Conservation (phyloP, 805 yeast genomes). For the Cyberlindnera saturnus region DNA sequence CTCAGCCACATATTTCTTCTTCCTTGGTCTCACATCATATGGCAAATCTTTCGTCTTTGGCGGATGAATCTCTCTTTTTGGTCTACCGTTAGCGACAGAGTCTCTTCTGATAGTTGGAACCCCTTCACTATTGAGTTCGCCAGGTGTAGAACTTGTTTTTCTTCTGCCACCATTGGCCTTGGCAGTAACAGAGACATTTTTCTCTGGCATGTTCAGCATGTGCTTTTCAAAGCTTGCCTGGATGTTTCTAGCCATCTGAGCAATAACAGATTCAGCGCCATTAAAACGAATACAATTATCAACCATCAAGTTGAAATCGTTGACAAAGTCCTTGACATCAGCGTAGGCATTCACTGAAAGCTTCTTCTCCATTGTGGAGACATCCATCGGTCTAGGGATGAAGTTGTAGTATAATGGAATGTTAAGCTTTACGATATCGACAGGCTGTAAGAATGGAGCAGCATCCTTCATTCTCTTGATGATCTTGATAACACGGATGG, state of each 20-base stretch:
- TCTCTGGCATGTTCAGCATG: constrained; percentile 83
- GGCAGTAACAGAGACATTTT: constrained; percentile 30
- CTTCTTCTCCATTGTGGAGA: constrained; percentile 84
- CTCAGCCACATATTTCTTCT: constrained; percentile 87
- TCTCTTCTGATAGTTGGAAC: constrained; percentile 70
- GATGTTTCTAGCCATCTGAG: constrained; percentile 87
- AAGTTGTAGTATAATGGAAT: constrained; percentile 87
- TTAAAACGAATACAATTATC: constrained; percentile 77
- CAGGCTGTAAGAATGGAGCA: constrained; percentile 82
- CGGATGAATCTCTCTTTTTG: constrained; percentile 94
- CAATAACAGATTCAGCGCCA: constrained; percentile 75
- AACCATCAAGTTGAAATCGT: constrained; percentile 82
- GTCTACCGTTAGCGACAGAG: constrained; percentile 67
- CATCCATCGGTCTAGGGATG: constrained; percentile 87
- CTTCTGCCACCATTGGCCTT: constrained; percentile 16
- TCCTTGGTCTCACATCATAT: constrained; percentile 83
- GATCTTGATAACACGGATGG: constrained; percentile 72
- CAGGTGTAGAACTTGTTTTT: constrained; percentile 22
- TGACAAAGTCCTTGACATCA: constrained; percentile 58
- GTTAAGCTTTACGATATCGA: constrained; percentile 80
- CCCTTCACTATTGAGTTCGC: constrained; percentile 35
- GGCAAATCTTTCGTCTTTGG: constrained; percentile 93
- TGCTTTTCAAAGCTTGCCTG: constrained; percentile 93
- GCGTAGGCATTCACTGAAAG: constrained; percentile 65
- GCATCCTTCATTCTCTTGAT: constrained; percentile 91